These are phyloP conservation scores for Crithidia sp. DNA, from an alignment of 208 protist species.

Conservation along the genomic window DNA sequence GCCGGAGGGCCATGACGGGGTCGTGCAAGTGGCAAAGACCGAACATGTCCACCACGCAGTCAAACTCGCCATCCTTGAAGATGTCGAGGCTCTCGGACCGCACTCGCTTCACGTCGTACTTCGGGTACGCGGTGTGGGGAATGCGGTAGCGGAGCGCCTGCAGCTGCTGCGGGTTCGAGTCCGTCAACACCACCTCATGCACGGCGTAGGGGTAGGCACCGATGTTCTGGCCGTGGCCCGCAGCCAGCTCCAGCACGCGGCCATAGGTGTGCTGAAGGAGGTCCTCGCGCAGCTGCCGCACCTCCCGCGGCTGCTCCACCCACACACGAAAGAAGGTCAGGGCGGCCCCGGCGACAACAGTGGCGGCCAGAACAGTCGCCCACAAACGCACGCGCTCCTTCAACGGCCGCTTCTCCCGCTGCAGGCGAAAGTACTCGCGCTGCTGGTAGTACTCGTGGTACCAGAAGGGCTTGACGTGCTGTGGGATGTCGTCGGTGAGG, in stretches of 20 bases:
- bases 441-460: conserved; percentile 90
- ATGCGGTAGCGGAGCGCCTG: conserved; percentile 83
- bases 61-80: conserved; percentile 87
- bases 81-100: conserved; percentile 77
- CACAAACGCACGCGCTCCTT: conserved; percentile 61
- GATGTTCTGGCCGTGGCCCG: conserved; percentile 91
- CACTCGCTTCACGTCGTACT: conserved; percentile 86
- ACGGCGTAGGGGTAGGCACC: conserved; percentile 90
- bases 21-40: conserved; percentile 91
- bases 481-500: conserved; percentile 87
- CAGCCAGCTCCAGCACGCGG: conserved; percentile 85
- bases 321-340: conserved; percentile 83
- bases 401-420: conserved; percentile 81
- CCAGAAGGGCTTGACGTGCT: conserved; percentile 89
- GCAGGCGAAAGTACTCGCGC: conserved; percentile 85
- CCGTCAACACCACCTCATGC: conserved; percentile 85
- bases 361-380: conserved; percentile 35
- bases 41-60: conserved; percentile 93
- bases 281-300: conserved; percentile 82
- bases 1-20: conserved; percentile 85
- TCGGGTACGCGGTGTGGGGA: conserved; percentile 82
- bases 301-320: conserved; percentile 85
- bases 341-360: conserved; percentile 41
- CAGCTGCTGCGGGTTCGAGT: conserved; percentile 88
- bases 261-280: conserved; percentile 87